Evolutionary conservation across 805 yeast genomes (phyloP).

Genomic region (Metschnikowia reukaufii): DNA sequence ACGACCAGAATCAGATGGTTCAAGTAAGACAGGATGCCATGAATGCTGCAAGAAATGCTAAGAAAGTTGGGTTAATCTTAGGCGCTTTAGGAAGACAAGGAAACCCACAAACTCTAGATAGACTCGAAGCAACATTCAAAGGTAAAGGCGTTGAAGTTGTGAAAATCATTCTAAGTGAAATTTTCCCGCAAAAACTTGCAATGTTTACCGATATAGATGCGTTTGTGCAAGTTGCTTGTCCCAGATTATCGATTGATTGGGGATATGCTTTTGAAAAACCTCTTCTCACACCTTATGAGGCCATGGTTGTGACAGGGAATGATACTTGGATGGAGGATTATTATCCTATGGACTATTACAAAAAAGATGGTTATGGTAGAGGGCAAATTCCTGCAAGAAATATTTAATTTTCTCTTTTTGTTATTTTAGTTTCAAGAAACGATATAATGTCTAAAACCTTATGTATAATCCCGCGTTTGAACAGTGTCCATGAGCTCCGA

Average conservation of each 20-base stretch:
- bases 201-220: constrained; percentile 93
- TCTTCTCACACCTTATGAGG: constrained; percentile 90
- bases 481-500: too few species aligned
- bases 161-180: constrained; percentile 84
- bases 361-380: constrained; percentile 86
- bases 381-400: constrained; percentile 59
- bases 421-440: too few species aligned
- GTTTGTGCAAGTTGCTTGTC: constrained; percentile 97
- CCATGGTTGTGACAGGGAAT: constrained; percentile 80
- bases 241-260: constrained; percentile 95
- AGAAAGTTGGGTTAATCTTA: constrained; percentile 76
- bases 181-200: constrained; percentile 88
- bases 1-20: constrained; percentile 83
- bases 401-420: background rate
- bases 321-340: constrained; percentile 65
- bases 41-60: constrained; percentile 54
- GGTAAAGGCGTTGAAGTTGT: constrained; percentile 66
- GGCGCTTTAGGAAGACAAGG: constrained; percentile 98
- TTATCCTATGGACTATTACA: constrained; percentile 97
- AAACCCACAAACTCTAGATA: constrained; percentile 69
- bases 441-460: too few species aligned
- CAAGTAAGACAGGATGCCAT: constrained; percentile 75
- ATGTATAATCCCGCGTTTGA: too few species aligned
- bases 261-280: constrained; percentile 96
- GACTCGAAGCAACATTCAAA: constrained; percentile 55